These are phyloP conservation scores for Cynara cardunculus DNA, from an alignment of 129 eudicot species.

Conservation along the genomic window DNA sequence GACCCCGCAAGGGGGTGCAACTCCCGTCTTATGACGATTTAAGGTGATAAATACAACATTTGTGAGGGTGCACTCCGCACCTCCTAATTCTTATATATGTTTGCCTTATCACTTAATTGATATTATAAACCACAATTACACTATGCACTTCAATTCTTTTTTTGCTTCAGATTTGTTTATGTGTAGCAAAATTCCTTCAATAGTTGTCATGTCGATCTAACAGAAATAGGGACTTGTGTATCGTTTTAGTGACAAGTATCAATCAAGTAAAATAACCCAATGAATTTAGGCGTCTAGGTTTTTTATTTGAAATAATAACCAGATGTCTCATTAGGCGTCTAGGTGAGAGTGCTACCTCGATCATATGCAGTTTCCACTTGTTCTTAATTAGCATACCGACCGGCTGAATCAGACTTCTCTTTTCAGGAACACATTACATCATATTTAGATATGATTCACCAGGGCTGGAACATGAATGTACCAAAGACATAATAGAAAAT, in stretches of 20 bases:
- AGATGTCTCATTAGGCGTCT: no score
- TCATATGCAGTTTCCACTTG: background rate
- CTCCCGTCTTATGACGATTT: no score
- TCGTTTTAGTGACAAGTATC: background rate
- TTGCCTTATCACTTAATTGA: no score
- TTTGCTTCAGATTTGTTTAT: background rate
- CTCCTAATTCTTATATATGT: no score
- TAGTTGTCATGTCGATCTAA: background rate
- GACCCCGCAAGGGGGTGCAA: no score
- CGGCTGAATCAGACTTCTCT: background rate
- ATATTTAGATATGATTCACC: background rate
- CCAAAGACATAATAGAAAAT: background rate
- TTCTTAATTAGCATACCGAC: background rate
- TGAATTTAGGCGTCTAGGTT: background rate
- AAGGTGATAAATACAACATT: no score
- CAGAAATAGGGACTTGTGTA: background rate
- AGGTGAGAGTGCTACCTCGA: background rate
- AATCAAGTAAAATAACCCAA: background rate
- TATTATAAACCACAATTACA: no score
- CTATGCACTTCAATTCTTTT: background rate
- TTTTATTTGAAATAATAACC: no score
- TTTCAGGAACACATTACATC: background rate
- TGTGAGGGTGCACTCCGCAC: no score
- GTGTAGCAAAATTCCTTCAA: background rate
- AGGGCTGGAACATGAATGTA: constrained; percentile 1